Evolutionary conservation across 202 grass and related monocot genomes (phyloP).

Genomic region (Setaria viridis): DNA sequence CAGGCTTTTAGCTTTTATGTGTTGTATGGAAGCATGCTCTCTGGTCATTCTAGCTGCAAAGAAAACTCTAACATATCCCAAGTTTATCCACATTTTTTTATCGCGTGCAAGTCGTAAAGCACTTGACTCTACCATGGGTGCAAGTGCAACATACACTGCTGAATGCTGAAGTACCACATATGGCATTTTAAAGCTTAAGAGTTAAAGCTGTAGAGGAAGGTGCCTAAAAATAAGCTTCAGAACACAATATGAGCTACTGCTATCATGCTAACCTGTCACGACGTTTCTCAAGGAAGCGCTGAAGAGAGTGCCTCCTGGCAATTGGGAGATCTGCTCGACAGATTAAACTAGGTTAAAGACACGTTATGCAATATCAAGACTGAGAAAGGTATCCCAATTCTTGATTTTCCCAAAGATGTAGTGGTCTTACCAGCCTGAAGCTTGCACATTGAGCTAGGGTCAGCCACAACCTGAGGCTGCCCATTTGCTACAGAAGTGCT

Average conservation of each 20-base stretch:
- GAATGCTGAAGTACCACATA: conserved; percentile 6
- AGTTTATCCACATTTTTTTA: not conserved
- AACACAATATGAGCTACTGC: not conserved
- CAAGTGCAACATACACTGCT: not conserved
- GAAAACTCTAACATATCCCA: not conserved
- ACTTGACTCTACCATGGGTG: not conserved
- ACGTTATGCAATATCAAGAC: not conserved
- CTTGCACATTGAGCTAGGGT: conserved; percentile 72
- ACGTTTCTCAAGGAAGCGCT: conserved; percentile 86
- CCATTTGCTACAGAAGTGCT: conserved; percentile 67
- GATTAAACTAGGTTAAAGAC: conserved; percentile 27
- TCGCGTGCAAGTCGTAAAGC: not conserved
- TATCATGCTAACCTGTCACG: conserved; percentile 73
- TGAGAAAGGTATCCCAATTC: not conserved
- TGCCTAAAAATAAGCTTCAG: conserved; percentile 22
- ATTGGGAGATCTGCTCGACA: conserved; percentile 78
- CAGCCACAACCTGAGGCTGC: conserved; percentile 56
- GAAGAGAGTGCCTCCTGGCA: conserved; percentile 93
- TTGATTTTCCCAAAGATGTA: conserved; percentile 16
- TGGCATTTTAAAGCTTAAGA: not conserved
- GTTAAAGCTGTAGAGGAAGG: not conserved
- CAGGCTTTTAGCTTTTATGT: not conserved
- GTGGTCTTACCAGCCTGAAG: conserved; percentile 81
- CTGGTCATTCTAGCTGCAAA: not conserved
- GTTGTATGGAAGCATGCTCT: not conserved